phyloP scores from a whole-genome alignment of 257 asterid genomes.

The Solanum chmielewskii region DNA sequence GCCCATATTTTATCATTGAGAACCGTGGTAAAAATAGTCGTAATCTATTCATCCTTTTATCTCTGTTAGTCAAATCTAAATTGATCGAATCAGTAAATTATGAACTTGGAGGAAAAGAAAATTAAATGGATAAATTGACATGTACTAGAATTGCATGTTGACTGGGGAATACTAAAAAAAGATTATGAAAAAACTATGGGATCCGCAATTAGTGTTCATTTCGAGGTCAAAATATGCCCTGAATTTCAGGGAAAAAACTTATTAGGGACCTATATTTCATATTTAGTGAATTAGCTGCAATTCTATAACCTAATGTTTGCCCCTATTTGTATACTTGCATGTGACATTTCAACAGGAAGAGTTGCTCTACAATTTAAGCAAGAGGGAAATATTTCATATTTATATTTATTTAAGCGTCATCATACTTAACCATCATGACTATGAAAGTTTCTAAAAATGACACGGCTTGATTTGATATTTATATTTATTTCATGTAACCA shows the following conservation, averaged over 20 bases:
- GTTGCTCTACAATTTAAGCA: neutral
- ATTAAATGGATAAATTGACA: neutral
- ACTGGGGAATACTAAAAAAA: neutral
- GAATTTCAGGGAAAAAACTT: neutral
- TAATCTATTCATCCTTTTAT: neutral
- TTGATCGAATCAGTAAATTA: neutral
- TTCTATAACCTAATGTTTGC: neutral
- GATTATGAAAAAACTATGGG: neutral
- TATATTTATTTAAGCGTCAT: neutral
- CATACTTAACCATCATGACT: neutral
- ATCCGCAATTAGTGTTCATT: neutral
- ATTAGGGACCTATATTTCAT: neutral
- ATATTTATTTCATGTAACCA: neutral
- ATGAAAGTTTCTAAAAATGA: neutral
- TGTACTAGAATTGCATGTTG: neutral
- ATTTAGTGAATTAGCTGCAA: neutral
- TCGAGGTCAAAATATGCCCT: constrained; percentile 11
- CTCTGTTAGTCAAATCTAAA: neutral
- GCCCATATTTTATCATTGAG: neutral
- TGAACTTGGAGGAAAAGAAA: fast-evolving
- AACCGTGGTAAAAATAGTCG: neutral
- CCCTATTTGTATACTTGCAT: neutral
- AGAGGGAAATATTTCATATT: neutral
- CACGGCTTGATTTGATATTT: neutral
- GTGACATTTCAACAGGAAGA: neutral